Base-by-base conservation (phyloP, 139 green algal species). In the Picochlorum costavermella region DNA sequence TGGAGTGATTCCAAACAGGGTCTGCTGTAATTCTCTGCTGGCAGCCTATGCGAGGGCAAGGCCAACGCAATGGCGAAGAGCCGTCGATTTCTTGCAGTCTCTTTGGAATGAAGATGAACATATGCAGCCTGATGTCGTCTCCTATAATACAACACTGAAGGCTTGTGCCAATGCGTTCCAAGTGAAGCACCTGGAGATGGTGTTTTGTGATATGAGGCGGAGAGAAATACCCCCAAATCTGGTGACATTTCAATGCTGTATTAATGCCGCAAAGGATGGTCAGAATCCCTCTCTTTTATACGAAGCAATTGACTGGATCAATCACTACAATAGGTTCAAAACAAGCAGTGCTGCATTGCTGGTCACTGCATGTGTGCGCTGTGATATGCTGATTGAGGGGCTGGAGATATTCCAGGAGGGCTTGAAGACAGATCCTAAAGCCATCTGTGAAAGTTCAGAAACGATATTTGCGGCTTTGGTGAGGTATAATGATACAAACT, bases 11-110 rank as follows among this genome's bases (percentile, higher is more conserved):
- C 77, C 77, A 26, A 84, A 88, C 70, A 65, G 84, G 28, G 86
- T 95, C 5, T 95, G 87, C 76, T 93, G 87, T 78, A 95, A 95
- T 61, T 84, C 87, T 2, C 78, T 95, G 60, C 79, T 95, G 62
- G 85, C 85, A 0, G 85, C 88, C 0, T 94, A 95, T 50, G 79
- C 88, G 0, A 73, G 86, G 2, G 88, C 87, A 12, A 69, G 69
- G 11, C 88, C 87, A 6, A 78, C 84, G 0, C 83, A 88, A 74
- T 76, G 64, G 69, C 33, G 67, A 46, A 76, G 77, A 44, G 82
- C 86, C 5, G 66, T 91, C 56, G 63, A 73, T 44, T 75, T 92
- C 53, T 70, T 92, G 51, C 64, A 78, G 43, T 77, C 85, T 33
- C 93, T 94, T 86, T 84, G 78, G 73, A 16, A 20, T 40, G 84